These are phyloP conservation scores for Kluyveromyces sp. DNA, from an alignment of 1,139 yeast species.

Conservation along the genomic window DNA sequence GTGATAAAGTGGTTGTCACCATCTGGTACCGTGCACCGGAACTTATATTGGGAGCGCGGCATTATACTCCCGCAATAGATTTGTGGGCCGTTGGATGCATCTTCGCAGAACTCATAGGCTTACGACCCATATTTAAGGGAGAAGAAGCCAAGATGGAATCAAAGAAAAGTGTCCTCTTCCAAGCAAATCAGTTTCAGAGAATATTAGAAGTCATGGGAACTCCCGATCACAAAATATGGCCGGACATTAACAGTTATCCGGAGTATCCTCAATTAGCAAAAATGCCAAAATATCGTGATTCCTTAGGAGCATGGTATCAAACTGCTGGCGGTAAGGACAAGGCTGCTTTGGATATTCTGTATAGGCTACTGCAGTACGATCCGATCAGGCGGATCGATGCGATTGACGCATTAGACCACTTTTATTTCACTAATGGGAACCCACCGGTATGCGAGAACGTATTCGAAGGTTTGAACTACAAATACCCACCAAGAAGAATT, in stretches of 20 bases:
- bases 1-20: conserved; percentile 96
- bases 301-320: conserved; percentile 77
- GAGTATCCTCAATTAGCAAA: conserved; percentile 66
- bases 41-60: conserved; percentile 79
- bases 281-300: conserved; percentile 59
- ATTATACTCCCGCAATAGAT: conserved; percentile 92
- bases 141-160: conserved; percentile 96
- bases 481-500: conserved; percentile 66
- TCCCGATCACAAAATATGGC: conserved; percentile 74
- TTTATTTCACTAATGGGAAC: conserved; percentile 51
- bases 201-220: conserved; percentile 87
- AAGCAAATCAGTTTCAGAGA: conserved; percentile 82
- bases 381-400: conserved; percentile 79
- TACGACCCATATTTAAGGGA: conserved; percentile 92
- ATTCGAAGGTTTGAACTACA: conserved; percentile 54
- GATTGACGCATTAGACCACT: conserved; percentile 63
- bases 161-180: conserved; percentile 88
- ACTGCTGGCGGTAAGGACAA: conserved; percentile 68
- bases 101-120: conserved; percentile 78
- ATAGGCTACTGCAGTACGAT: conserved; percentile 67
- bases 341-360: conserved; percentile 58
- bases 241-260: conserved; percentile 70
- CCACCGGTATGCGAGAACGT: conserved; percentile 68
- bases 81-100: conserved; percentile 98
- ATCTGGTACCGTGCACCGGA: conserved; percentile 99